Base-by-base conservation (phyloP, 1,139 yeast species). In the Yamadazyma trypodendri region DNA sequence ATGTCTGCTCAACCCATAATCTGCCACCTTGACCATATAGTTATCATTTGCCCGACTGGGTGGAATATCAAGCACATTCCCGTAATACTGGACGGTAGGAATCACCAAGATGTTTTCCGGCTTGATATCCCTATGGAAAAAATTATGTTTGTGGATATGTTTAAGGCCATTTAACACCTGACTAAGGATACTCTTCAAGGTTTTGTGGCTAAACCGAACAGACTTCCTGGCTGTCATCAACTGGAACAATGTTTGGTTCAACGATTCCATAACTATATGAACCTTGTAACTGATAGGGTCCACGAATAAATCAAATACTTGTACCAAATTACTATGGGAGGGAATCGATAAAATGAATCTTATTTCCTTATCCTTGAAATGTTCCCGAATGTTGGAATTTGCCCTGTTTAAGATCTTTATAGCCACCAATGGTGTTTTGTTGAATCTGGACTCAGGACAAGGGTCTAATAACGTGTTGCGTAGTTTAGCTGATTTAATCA, bases 41-140 rank as follows among this genome's bases (percentile, higher is more conserved):
- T 72, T 72, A 44, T 77, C 79, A 32, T 58, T 49, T 31, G 49
- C 60, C 37, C 64, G 57, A 43, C 49, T 50, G 2, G 62, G 67
- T 29, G 77, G 83, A 47, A 68, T 58, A 13, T 51, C 45, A 4
- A 61, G 65, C 36, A 58, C 63, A n/a, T 61, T 50, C 2, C 77
- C 76, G 55, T 74, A 82, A 51, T 72, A 81, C 36, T 71, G 70
- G 30, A 61, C 60, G 2, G 84, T 65, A 16, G 81, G 78, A 32
- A 81, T 70, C 2, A 90, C 78, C 48, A 90, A 73, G 20, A 92
- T 82, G 58, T 92, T 92, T 42, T 69, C 82, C 1, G 83, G 82
- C 49, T 77, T 92, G 38, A 92, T 75, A 65, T 92, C 98, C 43
- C 98, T 76, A 58, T 92, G 97, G 55, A 84, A 86, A 57, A 76